These are phyloP conservation scores for Saccharum hybrid DNA, from an alignment of 202 grass and related monocot genomes.

Conservation along the genomic window DNA sequence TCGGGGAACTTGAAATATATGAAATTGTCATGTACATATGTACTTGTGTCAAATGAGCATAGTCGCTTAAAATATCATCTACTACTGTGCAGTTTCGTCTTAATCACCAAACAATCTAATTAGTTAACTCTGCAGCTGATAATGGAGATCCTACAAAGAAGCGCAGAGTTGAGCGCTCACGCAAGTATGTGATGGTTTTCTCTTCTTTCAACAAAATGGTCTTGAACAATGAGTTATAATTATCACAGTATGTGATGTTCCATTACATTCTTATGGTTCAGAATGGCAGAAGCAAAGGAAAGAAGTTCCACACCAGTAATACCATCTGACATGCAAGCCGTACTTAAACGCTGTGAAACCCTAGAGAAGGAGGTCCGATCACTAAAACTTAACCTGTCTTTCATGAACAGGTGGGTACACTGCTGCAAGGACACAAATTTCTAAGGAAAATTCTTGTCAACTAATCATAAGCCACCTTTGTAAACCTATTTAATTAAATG, in stretches of 20 bases:
- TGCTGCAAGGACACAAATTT: neutral
- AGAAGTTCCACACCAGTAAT: slow-evolving; percentile 62
- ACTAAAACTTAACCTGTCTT: slow-evolving; percentile 78
- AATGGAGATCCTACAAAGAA: slow-evolving; percentile 78
- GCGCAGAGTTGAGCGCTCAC: slow-evolving; percentile 71
- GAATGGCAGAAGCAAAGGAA: slow-evolving; percentile 89
- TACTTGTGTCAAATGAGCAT: neutral
- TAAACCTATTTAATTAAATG: neutral
- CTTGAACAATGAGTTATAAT: neutral
- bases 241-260: neutral
- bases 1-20: neutral
- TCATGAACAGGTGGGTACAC: slow-evolving; percentile 67
- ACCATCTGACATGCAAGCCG: slow-evolving; percentile 67
- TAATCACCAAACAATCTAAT: slow-evolving; percentile 33
- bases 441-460: neutral
- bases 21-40: neutral
- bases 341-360: slow-evolving; percentile 69
- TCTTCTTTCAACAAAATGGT: neutral
- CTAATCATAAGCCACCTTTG: neutral
- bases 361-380: slow-evolving; percentile 82
- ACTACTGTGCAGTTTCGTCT: neutral
- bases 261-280: slow-evolving; percentile 35
- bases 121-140: slow-evolving; percentile 54
- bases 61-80: neutral
- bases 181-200: slow-evolving; percentile 61